Evolutionary conservation across 2,329 filamentous ascomycete species (phyloP), one percentile per base, ranked within the genome.

Genomic region (Paraconiothyrium sp.): DNA sequence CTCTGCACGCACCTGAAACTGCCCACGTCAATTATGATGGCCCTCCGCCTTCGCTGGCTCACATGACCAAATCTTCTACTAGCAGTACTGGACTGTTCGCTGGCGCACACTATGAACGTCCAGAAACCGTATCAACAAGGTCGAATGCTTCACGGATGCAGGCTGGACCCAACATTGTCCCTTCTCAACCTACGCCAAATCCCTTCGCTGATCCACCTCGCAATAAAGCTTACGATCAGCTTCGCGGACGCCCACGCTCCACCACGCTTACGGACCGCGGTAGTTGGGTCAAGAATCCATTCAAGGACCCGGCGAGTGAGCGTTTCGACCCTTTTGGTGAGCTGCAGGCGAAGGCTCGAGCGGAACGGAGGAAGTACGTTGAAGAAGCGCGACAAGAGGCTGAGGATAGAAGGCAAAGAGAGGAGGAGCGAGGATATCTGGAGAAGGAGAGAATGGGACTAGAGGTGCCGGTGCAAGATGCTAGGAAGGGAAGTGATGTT

Each of bases 321-420:
- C 69, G 76, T 1, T 78, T 78, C 37, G 76, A 78, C 66, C 76
- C 76, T 0, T 78, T 78, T 65, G 76, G 76, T 10, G 74, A 77
- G 61, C 49, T 78, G 56, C 70, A 76, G 43, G 72, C 72, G 32
- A 75, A 73, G 57, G 76, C 76, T 8, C 59, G 73, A 2, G 44
- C 56, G 35, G 74, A 77, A 63, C 54, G 75, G 8, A 41, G 63
- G 0, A 62, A 62, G 58, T 72, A 77, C 59, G 34, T 76, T 32
- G 68, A 75, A 52, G 64, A 73, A 14, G 59, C 68, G 10, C 63
- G 64, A 55, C 57, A 62, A 34, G 72, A 77, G 57, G 67, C 69
- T 0, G 69, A 72, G 35, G 55, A 63, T 11, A 63, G 52, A 55
- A 58, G 62, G 30, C 55, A 57, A 39, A 62, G 62, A 30, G 64